Base-by-base conservation (phyloP, 768 basidiomycete species). In the Rhodotorula diobovata region DNA sequence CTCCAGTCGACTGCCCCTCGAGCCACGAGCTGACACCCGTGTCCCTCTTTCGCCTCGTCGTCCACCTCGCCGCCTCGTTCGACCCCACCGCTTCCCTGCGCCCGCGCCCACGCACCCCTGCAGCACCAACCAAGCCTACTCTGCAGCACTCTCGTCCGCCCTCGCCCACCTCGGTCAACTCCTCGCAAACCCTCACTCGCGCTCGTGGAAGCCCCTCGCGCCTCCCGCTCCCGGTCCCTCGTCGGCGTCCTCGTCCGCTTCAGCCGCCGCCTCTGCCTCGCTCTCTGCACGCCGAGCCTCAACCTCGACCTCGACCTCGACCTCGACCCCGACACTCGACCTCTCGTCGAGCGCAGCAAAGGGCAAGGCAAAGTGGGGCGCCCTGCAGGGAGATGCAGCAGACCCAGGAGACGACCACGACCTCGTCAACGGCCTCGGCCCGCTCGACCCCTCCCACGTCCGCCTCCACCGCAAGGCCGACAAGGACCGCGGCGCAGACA, bases 401-500 rank as follows among this genome's bases (percentile, higher is more conserved):
- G n/a, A n/a, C n/a, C n/a, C n/a, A n/a, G n/a, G n/a, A 14, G 53
- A 32, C 55, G 10, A 35, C 56, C 37, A 5, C 12, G 35, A 37
- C 35, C n/a, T 59, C 41, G 58, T 59, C 41, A 25, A 59, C 12
- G 64, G 64, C 25, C 64, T 57, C 45, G 55, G 37, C 21, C 2
- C n/a, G 4, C 57, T 66, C 46, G 35, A 39, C 37, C 57, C 65
- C 18, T 3, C 46, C n/a, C 15, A 28, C 2, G 55, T 66, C 46
- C 25, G n/a, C 28, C 15, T 67, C 39, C 50, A 60, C 41, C 48
- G 37, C 50, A 51, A 32, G 48, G 20, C 21, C 35, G 65, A 66
- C 65, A 51, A 41, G 37, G n/a, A 37, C 25, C 32, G 35, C 15
- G 21, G 15, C 4, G 50, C 30, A 71, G 86, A 76, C 16, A 41